Percentiles rank a stretch among this genome's conserved stretches.
Conservation (phyloP, 2,329 filamentous ascomycete species). For the Claviceps fusiformis region DNA sequence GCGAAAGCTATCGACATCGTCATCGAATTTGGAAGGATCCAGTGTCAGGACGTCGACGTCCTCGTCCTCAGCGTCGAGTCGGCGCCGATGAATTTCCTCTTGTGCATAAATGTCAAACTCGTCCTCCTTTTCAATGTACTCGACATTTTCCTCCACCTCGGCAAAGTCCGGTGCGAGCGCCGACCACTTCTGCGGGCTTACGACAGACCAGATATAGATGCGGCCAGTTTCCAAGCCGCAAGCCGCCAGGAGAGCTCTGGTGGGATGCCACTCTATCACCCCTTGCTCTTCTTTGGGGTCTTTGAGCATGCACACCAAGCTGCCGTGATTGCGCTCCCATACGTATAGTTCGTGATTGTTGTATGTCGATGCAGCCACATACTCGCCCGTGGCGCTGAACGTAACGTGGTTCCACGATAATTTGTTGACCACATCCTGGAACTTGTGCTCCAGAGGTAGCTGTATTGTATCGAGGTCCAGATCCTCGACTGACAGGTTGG, state of each 20-base stretch:
- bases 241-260: slow-evolving; percentile 72
- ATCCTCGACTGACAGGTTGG: slow-evolving; percentile 55
- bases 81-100: slow-evolving; percentile 83
- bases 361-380: slow-evolving; percentile 89
- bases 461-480: slow-evolving; percentile 77
- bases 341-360: slow-evolving; percentile 99
- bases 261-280: slow-evolving; percentile 94
- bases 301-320: slow-evolving; percentile 90
- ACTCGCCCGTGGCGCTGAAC: slow-evolving; percentile 87
- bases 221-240: slow-evolving; percentile 86
- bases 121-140: slow-evolving; percentile 90
- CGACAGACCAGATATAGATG: slow-evolving; percentile 92
- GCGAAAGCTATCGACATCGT: slow-evolving; percentile 53
- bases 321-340: slow-evolving; percentile 89
- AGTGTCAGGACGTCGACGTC: slow-evolving; percentile 79
- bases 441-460: slow-evolving; percentile 90
- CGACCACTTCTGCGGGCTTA: slow-evolving; percentile 93
- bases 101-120: slow-evolving; percentile 96
- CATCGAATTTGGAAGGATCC: slow-evolving; percentile 49
- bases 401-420: slow-evolving; percentile 95
- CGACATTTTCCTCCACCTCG: slow-evolving; percentile 95
- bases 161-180: slow-evolving; percentile 92
- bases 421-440: slow-evolving; percentile 92
- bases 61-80: slow-evolving; percentile 85
- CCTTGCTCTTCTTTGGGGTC: slow-evolving; percentile 94